A percentile compares a stretch with the other conserved stretches of the same genome.
These are phyloP conservation scores for Sugiyamaella floridensis DNA, from an alignment of 805 yeast species.

Conservation along the genomic window DNA sequence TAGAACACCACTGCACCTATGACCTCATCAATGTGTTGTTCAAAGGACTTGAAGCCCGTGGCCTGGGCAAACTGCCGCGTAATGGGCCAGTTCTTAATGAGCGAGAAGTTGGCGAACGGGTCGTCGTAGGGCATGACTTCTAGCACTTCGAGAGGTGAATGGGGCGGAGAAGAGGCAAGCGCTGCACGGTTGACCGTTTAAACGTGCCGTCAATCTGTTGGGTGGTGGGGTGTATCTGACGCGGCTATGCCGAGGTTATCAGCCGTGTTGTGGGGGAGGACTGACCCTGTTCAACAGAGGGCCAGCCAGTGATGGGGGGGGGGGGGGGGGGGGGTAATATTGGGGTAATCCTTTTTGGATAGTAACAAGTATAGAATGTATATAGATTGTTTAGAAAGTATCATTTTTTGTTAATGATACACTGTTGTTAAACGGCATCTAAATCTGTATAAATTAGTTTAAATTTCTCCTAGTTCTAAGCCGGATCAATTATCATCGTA, in stretches of 20 bases:
- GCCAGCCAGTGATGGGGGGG: too few species aligned
- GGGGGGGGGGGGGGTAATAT: too few species aligned
- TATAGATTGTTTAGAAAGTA: too few species aligned
- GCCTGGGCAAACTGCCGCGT: background rate
- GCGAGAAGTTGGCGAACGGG: constrained; percentile 14
- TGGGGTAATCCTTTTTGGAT: too few species aligned
- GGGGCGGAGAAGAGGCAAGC: background rate
- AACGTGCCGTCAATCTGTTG: background rate
- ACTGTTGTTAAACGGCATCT: too few species aligned
- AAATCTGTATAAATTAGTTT: too few species aligned
- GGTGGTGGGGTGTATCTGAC: constrained; percentile 1
- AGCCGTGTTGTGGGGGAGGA: background rate
- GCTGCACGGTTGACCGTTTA: background rate
- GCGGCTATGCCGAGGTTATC: background rate
- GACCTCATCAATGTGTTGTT: constrained; percentile 57
- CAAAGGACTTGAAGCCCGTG: constrained; percentile 20
- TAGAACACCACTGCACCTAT: constrained; percentile 55
- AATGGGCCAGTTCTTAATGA: background rate
- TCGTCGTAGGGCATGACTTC: constrained; percentile 10
- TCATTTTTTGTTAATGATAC: too few species aligned
- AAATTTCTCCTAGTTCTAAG: too few species aligned
- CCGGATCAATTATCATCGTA: too few species aligned
- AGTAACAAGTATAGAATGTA: too few species aligned
- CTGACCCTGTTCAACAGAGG: too few species aligned
- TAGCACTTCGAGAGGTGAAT: background rate